A percentile compares a stretch with the other conserved stretches of the same genome.
Conservation (phyloP, 2,329 filamentous ascomycete species). For the Ambrosiella cleistominuta region DNA sequence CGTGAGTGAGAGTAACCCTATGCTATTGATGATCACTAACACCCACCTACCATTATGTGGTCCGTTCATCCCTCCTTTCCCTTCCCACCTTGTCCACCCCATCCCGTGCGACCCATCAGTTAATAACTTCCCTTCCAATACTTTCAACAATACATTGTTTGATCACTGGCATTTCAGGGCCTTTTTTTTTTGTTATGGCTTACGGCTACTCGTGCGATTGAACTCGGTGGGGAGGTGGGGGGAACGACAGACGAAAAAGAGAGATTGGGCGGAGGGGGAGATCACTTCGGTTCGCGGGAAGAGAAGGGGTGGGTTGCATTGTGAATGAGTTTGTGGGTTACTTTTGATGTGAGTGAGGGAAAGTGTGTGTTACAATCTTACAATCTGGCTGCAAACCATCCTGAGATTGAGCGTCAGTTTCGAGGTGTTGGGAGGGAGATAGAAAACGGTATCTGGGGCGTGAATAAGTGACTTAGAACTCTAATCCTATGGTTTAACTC, state of each 20-base stretch:
- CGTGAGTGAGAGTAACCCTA: too few species aligned
- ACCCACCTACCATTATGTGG: too few species aligned
- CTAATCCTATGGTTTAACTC: too few species aligned
- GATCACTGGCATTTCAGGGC: not conserved
- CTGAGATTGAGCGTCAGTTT: too few species aligned
- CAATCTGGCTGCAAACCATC: too few species aligned
- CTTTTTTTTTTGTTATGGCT: not conserved
- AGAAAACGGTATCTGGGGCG: too few species aligned
- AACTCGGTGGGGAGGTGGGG: not conserved
- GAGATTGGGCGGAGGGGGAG: not conserved
- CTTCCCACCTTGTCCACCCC: not conserved
- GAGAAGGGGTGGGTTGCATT: not conserved
- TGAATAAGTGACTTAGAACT: too few species aligned
- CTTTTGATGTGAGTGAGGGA: not conserved
- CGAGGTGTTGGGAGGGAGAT: too few species aligned
- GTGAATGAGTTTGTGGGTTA: not conserved
- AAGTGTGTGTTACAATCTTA: not conserved
- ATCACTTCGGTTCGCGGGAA: not conserved
- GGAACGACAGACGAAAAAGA: not conserved
- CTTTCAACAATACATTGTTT: not conserved
- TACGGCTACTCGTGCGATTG: not conserved
- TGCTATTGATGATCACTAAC: too few species aligned
- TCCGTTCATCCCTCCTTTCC: not conserved
- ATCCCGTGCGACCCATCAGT: not conserved
- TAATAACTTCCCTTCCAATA: not conserved